Conservation (phyloP, 257 asterid species). For the Solanum bulbocastanum region DNA sequence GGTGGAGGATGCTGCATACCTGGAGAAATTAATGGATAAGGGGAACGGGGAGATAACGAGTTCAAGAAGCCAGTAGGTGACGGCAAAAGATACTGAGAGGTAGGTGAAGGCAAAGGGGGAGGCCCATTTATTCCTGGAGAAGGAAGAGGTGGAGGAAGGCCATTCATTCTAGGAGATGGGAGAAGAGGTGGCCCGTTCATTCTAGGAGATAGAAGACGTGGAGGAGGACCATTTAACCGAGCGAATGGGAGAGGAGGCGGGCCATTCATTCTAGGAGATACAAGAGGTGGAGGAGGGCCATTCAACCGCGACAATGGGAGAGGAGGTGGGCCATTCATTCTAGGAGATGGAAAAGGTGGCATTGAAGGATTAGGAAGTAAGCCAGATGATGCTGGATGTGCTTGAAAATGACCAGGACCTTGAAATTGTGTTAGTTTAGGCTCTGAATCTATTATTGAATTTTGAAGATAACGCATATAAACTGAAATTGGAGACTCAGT, state of each 20-base stretch:
- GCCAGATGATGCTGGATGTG: constrained; percentile 16
- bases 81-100: constrained; percentile 73
- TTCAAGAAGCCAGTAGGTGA: constrained; percentile 70
- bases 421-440: constrained; percentile 28
- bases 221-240: constrained; percentile 45
- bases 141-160: constrained; percentile 41
- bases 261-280: constrained; percentile 43
- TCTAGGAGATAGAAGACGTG: constrained; percentile 42
- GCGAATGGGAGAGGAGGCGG: constrained; percentile 48
- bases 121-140: constrained; percentile 49
- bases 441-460: constrained; percentile 52
- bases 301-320: constrained; percentile 28
- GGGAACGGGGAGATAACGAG: constrained; percentile 68
- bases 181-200: constrained; percentile 39
- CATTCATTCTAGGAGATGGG: constrained; percentile 50
- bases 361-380: constrained; percentile 31
- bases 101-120: constrained; percentile 71
- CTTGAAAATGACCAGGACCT: constrained; percentile 22
- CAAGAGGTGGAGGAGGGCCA: constrained; percentile 40
- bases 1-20: constrained; percentile 65
- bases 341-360: constrained; percentile 35
- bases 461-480: constrained; percentile 84
- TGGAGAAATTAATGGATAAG: constrained; percentile 79
- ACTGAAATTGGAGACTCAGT: constrained; percentile 83
- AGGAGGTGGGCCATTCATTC: constrained; percentile 35